Evolutionary conservation across 2,329 filamentous ascomycete species (phyloP), one percentile per base, ranked within the genome.

Genomic region (Fusarium irregulare): DNA sequence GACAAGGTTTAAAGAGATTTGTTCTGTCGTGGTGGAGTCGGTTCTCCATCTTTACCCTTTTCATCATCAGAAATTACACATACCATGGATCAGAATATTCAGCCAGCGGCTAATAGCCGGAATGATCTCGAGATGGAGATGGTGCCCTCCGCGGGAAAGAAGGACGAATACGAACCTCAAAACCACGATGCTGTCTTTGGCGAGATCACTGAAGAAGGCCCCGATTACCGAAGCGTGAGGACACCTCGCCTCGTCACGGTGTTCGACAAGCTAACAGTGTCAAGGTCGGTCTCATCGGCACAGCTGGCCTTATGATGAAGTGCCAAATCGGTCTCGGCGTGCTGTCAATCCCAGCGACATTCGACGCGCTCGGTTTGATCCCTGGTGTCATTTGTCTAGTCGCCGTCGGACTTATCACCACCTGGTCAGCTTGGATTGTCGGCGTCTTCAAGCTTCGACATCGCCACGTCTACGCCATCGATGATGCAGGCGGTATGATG

Each of bases 361-460:
- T 85, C 62, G 76, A 86, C 58, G 77, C 76, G 2, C 77, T 86
- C 4, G 84, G 84, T 7, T 76, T 86, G 45, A 78, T 85, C 7
- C 84, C 84, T 0, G 84, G 84, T 5, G 73, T 85, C 6, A 81
- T 85, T 14, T 79, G 80, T 34, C 76, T 86, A 5, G 37, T 80
- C 1, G 64, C 71, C 6, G 80, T 85, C 25, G 82, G 77, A 0
- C 60, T 50, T 13, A 83, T 85, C 67, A 85, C 83, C 0, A 84
- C 81, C 2, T 86, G 84, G 84, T 84, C 83, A 3, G 79, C 80
- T 57, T 85, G 82, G 65, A 82, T 85, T 16, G 78, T 86, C 7
- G 84, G 83, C 6, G 72, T 78, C n/a, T 87, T 87, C 79, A 87
- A 87, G 69, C 71, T 84, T 25, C 76, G 77, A 20, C 86, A 88